Percentiles rank a stretch among this genome's conserved stretches.
phyloP scores from a whole-genome alignment of 495 filamentous ascomycete genomes.

The Aspergillus asperescens region DNA sequence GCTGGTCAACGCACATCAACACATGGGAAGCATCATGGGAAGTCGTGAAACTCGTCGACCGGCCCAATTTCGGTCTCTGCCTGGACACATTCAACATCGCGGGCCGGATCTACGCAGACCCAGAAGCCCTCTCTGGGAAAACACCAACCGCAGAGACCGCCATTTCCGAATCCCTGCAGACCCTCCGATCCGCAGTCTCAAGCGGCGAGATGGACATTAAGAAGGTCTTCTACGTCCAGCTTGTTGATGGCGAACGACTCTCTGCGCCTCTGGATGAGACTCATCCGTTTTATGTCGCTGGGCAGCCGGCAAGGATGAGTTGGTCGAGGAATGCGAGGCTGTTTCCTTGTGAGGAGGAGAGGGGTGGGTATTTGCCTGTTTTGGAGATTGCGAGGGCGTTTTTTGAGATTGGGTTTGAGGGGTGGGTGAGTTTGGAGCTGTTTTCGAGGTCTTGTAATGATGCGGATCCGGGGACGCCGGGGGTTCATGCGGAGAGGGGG shows the following conservation, averaged over 20 bases:
- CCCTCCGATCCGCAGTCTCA: slow-evolving; percentile 15
- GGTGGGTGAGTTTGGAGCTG: slow-evolving; percentile 76
- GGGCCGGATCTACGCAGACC: slow-evolving; percentile 69
- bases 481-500: slow-evolving; percentile 60
- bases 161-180: slow-evolving; percentile 49
- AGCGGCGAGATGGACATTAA: slow-evolving; percentile 47
- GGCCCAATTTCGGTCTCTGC: slow-evolving; percentile 72
- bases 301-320: slow-evolving; percentile 66
- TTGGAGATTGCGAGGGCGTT: slow-evolving; percentile 54
- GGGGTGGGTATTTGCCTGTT: slow-evolving; percentile 67
- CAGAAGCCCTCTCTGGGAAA: slow-evolving; percentile 47
- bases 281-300: slow-evolving; percentile 59
- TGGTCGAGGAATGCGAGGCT: slow-evolving; percentile 76
- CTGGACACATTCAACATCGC: slow-evolving; percentile 81
- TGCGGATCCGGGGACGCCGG: slow-evolving; percentile 47
- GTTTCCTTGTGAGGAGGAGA: slow-evolving; percentile 66
- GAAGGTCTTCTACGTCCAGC: slow-evolving; percentile 77
- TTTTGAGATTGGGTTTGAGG: slow-evolving; percentile 64
- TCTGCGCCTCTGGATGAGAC: slow-evolving; percentile 51
- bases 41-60: slow-evolving; percentile 58
- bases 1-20: slow-evolving; percentile 68
- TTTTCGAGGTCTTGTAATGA: slow-evolving; percentile 65
- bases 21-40: slow-evolving; percentile 71
- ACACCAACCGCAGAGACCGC: slow-evolving; percentile 54
- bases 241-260: slow-evolving; percentile 70